Evolutionary conservation across 495 filamentous ascomycete genomes (phyloP).

Genomic region (Cladorrhinum samala): DNA sequence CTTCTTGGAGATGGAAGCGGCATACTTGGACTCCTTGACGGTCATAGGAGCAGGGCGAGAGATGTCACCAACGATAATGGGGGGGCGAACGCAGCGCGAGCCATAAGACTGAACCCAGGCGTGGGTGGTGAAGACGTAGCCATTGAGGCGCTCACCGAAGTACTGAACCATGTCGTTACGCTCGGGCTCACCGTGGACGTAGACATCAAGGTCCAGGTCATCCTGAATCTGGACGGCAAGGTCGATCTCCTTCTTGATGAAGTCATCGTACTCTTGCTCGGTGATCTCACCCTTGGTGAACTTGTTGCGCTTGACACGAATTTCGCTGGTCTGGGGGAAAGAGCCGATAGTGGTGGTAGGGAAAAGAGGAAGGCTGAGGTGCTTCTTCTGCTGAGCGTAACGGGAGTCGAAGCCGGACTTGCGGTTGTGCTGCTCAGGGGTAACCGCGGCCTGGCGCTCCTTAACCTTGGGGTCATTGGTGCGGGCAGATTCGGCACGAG

Average conservation of each 20-base stretch:
- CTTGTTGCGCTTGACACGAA: constrained; percentile 91
- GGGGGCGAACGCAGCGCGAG: constrained; percentile 94
- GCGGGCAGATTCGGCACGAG: constrained; percentile 81
- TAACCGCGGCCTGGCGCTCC: constrained; percentile 84
- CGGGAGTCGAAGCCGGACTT: constrained; percentile 78
- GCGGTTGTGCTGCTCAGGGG: constrained; percentile 79
- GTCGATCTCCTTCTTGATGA: constrained; percentile 97
- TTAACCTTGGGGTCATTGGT: constrained; percentile 97
- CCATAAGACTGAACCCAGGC: constrained; percentile 98
- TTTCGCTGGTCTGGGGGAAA: constrained; percentile 98
- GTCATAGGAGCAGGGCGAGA: constrained; percentile 95
- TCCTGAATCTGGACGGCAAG: constrained; percentile 93
- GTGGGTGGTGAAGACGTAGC: constrained; percentile 98
- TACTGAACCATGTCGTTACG: constrained; percentile 99
- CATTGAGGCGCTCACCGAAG: constrained; percentile 94
- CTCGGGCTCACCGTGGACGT: constrained; percentile 97
- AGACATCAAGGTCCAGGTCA: constrained; percentile 87
- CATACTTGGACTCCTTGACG: constrained; percentile 99
- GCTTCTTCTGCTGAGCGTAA: constrained; percentile 76
- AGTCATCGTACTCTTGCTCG: constrained; percentile 85
- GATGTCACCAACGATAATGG: constrained; percentile 97
- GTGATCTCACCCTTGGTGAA: constrained; percentile 97
- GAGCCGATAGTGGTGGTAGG: constrained; percentile 98
- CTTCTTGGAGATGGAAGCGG: constrained; percentile 90
- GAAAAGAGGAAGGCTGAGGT: constrained; percentile 90